phyloP scores from a whole-genome alignment of 495 filamentous ascomycete genomes.

The Pseudevernia furfuracea region DNA sequence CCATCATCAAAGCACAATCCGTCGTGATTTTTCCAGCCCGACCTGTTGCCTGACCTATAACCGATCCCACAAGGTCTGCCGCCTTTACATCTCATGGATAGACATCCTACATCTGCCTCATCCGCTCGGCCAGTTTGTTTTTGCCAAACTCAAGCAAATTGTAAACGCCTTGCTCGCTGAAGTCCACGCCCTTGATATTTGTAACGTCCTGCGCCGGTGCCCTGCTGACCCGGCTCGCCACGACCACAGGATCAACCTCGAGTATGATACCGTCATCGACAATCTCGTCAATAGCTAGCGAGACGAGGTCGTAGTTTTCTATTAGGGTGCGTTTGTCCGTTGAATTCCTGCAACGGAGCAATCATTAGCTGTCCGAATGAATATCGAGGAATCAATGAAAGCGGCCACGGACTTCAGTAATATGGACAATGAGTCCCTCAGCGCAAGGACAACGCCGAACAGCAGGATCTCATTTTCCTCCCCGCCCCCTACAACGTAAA shows the following conservation, averaged over 20 bases:
- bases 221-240: conserved; percentile 81
- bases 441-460: conserved; percentile 82
- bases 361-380: conserved; percentile 3
- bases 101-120: conserved; percentile 58
- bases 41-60: not conserved
- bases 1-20: not conserved
- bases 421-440: conserved; percentile 83
- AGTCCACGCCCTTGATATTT: conserved; percentile 83
- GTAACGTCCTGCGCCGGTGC: conserved; percentile 86
- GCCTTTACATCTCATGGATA: not conserved
- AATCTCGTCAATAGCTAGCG: conserved; percentile 90
- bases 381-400: conserved; percentile 6
- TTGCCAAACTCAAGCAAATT: conserved; percentile 95
- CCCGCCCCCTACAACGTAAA: conserved; percentile 85
- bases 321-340: conserved; percentile 96
- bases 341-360: conserved; percentile 54
- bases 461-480: conserved; percentile 97
- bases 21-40: not conserved
- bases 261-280: conserved; percentile 95
- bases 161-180: conserved; percentile 90
- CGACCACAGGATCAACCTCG: conserved; percentile 89
- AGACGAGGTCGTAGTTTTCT: conserved; percentile 93
- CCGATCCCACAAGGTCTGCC: not conserved
- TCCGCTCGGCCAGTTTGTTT: conserved; percentile 78
- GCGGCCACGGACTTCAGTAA: conserved; percentile 69